These are phyloP conservation scores for Sergeia podlipaevii DNA, from an alignment of 208 protist species.

Conservation along the genomic window DNA sequence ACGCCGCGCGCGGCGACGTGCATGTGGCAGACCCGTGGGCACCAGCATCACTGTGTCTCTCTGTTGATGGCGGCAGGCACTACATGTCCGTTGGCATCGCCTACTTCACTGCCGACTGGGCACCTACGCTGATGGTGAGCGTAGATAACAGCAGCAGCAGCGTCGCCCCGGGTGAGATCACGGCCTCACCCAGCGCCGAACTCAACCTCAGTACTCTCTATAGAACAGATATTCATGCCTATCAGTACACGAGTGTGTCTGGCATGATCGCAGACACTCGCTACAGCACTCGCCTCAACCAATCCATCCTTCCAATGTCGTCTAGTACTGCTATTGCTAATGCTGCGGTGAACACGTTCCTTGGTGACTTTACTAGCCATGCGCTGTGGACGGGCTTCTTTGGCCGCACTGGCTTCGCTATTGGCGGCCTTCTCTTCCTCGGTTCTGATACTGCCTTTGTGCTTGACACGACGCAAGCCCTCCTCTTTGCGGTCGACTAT, in stretches of 20 bases:
- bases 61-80: conserved; percentile 56
- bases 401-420: conserved; percentile 31
- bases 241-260: conserved; percentile 43
- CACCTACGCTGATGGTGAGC: conserved; percentile 44
- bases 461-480: neutral
- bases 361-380: conserved; percentile 40
- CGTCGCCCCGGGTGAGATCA: conserved; percentile 15
- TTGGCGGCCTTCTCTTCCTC: conserved; percentile 47
- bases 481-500: conserved; percentile 7
- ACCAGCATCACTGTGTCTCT: conserved; percentile 57
- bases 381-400: conserved; percentile 67
- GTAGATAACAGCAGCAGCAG: conserved; percentile 14
- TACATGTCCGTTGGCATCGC: conserved; percentile 56
- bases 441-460: neutral
- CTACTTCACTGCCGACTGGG: conserved; percentile 58
- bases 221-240: no score
- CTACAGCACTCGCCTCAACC: conserved; percentile 18
- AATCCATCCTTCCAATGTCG: conserved; percentile 1
- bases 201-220: conserved; percentile 12
- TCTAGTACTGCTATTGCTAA: neutral
- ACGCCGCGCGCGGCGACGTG: neutral
- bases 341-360: conserved; percentile 12
- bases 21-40: conserved; percentile 17
- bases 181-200: neutral
- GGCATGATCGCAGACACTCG: conserved; percentile 42